phyloP scores from a whole-genome alignment of 2,329 filamentous ascomycete genomes.

The Pseudohalonectria lignicola region DNA sequence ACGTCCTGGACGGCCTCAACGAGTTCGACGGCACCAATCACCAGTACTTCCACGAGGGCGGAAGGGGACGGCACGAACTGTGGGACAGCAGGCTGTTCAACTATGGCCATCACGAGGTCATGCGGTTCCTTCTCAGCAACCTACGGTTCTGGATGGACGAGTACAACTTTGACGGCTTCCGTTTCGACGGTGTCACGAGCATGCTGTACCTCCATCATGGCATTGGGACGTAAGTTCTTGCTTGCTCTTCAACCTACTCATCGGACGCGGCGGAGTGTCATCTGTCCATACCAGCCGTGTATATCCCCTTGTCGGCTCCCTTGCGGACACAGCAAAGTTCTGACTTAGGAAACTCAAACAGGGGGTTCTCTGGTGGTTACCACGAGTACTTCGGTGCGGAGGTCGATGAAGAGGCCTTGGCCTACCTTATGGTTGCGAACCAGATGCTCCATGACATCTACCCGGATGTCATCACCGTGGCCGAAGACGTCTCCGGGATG shows the following conservation, averaged over 20 bases:
- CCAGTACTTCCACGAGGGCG: constrained; percentile 87
- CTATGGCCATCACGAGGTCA: constrained; percentile 86
- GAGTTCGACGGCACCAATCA: constrained; percentile 93
- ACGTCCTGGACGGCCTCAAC: constrained; percentile 89
- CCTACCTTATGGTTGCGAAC: constrained; percentile 93
- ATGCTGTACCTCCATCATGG: constrained; percentile 97
- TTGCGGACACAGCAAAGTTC: too few relatives aligned
- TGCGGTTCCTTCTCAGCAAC: constrained; percentile 94
- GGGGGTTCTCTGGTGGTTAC: constrained; percentile 93
- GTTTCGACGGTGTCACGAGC: constrained; percentile 95
- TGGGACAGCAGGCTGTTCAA: constrained; percentile 98
- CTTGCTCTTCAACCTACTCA: too few relatives aligned
- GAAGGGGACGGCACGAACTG: constrained; percentile 75
- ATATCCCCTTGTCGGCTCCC: too few relatives aligned
- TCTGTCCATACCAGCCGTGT: too few relatives aligned
- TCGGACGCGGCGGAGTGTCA: too few relatives aligned
- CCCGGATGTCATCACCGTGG: constrained; percentile 79
- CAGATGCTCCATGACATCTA: constrained; percentile 90
- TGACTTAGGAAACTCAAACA: too few relatives aligned
- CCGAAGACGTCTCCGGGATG: constrained; percentile 98
- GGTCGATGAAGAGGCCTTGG: constrained; percentile 88
- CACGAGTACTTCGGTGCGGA: constrained; percentile 90
- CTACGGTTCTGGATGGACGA: constrained; percentile 99
- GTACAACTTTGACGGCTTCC: constrained; percentile 92
- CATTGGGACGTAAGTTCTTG: constrained; percentile 71